A percentile compares a stretch with the other conserved stretches of the same genome.
These are phyloP conservation scores for Drosera capensis DNA, from an alignment of 148 eudicot species.

Conservation along the genomic window DNA sequence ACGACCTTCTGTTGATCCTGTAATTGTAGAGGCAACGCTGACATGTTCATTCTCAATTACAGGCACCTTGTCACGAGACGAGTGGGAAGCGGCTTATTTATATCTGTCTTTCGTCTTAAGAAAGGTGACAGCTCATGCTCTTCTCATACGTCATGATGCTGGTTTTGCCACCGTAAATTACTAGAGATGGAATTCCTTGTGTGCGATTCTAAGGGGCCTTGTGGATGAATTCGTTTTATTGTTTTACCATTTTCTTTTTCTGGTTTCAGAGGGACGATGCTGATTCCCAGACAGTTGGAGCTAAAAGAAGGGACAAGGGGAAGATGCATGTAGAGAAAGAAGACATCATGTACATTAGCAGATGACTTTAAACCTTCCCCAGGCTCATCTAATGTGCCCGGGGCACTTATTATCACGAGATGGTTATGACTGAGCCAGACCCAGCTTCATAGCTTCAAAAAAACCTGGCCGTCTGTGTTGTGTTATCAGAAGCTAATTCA, in stretches of 20 bases:
- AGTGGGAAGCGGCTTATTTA: slow-evolving; percentile 96
- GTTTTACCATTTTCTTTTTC: slow-evolving; percentile 1
- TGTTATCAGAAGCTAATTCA: too few species aligned
- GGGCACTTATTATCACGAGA: background rate
- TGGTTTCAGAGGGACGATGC: slow-evolving; percentile 70
- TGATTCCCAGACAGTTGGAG: slow-evolving; percentile 23
- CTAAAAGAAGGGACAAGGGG: slow-evolving; percentile 41
- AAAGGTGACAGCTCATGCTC: slow-evolving; percentile 39
- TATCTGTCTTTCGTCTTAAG: slow-evolving; percentile 73
- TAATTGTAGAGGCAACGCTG: too few species aligned
- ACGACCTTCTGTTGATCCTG: background rate
- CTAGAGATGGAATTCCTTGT: background rate
- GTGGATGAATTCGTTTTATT: background rate
- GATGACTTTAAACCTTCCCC: background rate
- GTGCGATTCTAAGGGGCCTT: background rate
- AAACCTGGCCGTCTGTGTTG: too few species aligned
- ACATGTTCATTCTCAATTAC: slow-evolving; percentile 6
- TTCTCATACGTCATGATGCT: background rate
- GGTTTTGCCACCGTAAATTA: background rate
- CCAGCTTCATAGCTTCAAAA: too few species aligned
- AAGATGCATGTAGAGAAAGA: slow-evolving; percentile 51
- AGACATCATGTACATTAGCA: slow-evolving; percentile 32
- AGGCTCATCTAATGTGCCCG: too few species aligned
- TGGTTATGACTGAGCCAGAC: background rate
- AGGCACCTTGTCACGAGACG: slow-evolving; percentile 85